These are phyloP conservation scores for Tuber umbilicatum DNA, from an alignment of 495 filamentous ascomycete genomes.

Conservation along the genomic window DNA sequence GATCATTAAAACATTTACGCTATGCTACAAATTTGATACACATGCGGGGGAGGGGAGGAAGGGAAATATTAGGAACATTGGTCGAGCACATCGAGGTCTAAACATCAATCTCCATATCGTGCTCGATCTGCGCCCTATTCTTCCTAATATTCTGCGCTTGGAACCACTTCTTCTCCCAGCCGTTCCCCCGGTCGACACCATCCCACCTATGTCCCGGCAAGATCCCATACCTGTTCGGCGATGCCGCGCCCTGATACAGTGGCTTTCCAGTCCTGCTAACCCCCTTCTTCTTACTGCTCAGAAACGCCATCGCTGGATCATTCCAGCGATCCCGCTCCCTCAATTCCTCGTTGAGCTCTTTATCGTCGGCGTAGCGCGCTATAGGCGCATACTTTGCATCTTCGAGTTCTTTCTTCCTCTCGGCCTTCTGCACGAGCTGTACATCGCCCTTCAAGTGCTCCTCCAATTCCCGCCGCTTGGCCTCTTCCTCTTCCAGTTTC, in stretches of 20 bases:
- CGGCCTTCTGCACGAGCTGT: conserved; percentile 57
- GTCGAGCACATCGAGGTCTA: conserved; percentile 40
- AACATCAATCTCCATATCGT: conserved; percentile 94
- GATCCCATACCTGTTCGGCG: conserved; percentile 93
- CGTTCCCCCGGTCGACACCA: conserved; percentile 89
- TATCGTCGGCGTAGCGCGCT: conserved; percentile 73
- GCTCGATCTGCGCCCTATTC: conserved; percentile 71
- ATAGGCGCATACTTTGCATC: conserved; percentile 76
- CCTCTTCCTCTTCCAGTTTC: conserved; percentile 63
- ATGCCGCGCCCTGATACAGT: conserved; percentile 67
- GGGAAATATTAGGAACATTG: conserved; percentile 3
- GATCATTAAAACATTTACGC: conserved; percentile 5
- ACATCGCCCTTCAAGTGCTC: conserved; percentile 76
- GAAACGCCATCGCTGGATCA: conserved; percentile 81
- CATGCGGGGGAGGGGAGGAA: neutral
- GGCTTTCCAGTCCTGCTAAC: conserved; percentile 58
- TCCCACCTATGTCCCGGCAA: conserved; percentile 91
- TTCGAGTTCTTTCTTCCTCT: conserved; percentile 52
- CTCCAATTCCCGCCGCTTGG: conserved; percentile 55
- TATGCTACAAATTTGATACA: conserved; percentile 6
- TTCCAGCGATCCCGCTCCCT: conserved; percentile 73
- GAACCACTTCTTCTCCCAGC: conserved; percentile 93
- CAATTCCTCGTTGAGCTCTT: conserved; percentile 73
- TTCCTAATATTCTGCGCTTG: conserved; percentile 69
- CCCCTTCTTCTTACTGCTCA: conserved; percentile 51